phyloP scores from a whole-genome alignment of 257 asterid species.

The Solanum bukasovii region DNA sequence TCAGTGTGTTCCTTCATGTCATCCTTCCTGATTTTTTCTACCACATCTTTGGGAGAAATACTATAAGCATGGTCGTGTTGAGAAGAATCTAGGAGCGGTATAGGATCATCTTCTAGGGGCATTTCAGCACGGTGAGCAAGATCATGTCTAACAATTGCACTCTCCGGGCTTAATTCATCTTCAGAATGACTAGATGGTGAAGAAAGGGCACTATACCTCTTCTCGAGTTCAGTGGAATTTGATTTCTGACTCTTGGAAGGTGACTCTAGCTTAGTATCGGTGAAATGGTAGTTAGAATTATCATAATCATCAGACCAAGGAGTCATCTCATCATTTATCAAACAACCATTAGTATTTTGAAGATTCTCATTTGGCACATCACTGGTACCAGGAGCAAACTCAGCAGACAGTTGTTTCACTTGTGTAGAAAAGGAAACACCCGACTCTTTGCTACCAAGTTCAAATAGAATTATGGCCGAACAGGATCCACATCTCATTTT shows the following conservation, averaged over 20 bases:
- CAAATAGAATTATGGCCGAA: conserved; percentile 53
- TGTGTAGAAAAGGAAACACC: conserved; percentile 37
- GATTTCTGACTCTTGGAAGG: conserved; percentile 30
- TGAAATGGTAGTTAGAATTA: conserved; percentile 17
- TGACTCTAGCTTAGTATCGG: conserved; percentile 17
- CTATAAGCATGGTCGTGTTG: conserved; percentile 12
- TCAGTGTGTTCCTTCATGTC: conserved; percentile 38
- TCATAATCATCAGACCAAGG: conserved; percentile 30
- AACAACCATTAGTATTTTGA: conserved; percentile 31
- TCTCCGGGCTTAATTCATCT: conserved; percentile 35
- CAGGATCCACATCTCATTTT: conserved; percentile 82
- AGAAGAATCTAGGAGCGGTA: conserved; percentile 22
- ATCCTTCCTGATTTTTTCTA: conserved; percentile 26
- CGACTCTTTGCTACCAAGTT: conserved; percentile 41
- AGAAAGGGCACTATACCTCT: conserved; percentile 34
- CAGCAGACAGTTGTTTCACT: conserved; percentile 33
- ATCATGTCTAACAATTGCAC: conserved; percentile 14
- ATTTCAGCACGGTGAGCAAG: conserved; percentile 25
- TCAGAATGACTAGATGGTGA: conserved; percentile 41
- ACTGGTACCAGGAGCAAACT: conserved; percentile 33
- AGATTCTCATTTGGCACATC: conserved; percentile 41
- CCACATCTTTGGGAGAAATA: conserved; percentile 25
- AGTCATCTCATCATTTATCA: conserved; percentile 20
- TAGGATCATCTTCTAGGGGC: conserved; percentile 16
- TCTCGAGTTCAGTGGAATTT: conserved; percentile 29